Evolutionary conservation across 75 land plant species (phyloP).

Genomic region (Chamaecyparis obtusa): DNA sequence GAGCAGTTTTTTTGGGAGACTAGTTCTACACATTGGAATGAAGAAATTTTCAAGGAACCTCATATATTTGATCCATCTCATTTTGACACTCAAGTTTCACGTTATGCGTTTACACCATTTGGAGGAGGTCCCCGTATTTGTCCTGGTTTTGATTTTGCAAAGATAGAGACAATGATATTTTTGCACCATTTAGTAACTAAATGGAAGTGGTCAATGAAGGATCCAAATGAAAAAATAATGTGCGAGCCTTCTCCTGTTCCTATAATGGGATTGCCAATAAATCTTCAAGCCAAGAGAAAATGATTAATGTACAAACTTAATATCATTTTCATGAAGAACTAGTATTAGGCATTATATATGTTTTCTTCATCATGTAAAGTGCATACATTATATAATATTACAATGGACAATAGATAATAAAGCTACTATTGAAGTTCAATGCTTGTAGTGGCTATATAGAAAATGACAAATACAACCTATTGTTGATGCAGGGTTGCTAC

Average conservation of each 20-base stretch:
- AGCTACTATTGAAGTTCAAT: too few relatives aligned
- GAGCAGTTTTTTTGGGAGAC: conserved; percentile 17
- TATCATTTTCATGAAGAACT: too few relatives aligned
- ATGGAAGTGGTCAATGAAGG: background rate
- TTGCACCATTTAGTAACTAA: background rate
- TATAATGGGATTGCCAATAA: background rate
- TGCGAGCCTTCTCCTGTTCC: background rate
- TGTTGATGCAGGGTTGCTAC: too few relatives aligned
- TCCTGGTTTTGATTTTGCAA: conserved; percentile 34
- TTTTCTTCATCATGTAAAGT: too few relatives aligned
- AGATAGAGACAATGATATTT: background rate
- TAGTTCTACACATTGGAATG: conserved; percentile 6
- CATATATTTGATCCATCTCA: conserved; percentile 35
- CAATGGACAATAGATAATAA: too few relatives aligned
- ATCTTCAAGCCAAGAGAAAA: background rate
- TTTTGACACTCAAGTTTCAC: conserved; percentile 32
- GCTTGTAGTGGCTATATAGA: too few relatives aligned
- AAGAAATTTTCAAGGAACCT: conserved; percentile 29
- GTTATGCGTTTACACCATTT: conserved; percentile 53
- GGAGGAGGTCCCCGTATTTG: conserved; percentile 68
- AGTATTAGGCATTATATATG: too few relatives aligned
- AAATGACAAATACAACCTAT: too few relatives aligned
- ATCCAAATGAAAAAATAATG: background rate
- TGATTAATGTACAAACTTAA: too few relatives aligned
- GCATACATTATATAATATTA: too few relatives aligned